phyloP scores from a whole-genome alignment of 2,329 filamentous ascomycete species.

The Colletotrichum coccodes region DNA sequence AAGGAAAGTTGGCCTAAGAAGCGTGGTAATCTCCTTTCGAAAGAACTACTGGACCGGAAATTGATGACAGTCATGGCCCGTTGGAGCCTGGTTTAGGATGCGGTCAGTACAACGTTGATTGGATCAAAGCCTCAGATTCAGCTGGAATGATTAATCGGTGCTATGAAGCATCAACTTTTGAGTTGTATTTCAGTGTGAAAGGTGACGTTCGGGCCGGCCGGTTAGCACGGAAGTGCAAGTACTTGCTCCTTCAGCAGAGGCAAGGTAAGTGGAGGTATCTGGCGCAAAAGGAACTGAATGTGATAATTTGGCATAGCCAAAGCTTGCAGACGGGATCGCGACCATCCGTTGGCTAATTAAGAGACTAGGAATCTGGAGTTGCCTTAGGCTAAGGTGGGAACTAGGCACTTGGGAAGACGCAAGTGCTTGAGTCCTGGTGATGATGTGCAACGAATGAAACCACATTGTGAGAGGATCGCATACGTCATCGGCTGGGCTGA shows the following conservation, averaged over 20 bases:
- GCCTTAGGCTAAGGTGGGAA: not conserved
- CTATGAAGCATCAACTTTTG: not conserved
- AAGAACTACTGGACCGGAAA: not conserved
- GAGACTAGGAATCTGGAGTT: not conserved
- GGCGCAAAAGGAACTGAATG: not conserved
- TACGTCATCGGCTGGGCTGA: constrained; percentile 19
- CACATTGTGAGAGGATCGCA: not conserved
- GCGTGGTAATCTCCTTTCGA: not conserved
- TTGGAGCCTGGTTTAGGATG: not conserved
- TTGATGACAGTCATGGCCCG: not conserved
- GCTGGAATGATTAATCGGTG: not conserved
- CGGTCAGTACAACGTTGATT: not conserved
- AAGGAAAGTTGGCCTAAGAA: not conserved
- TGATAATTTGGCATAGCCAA: not conserved
- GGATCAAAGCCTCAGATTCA: not conserved
- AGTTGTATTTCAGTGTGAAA: not conserved
- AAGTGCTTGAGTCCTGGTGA: not conserved
- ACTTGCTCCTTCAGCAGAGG: not conserved
- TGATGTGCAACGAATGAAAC: not conserved
- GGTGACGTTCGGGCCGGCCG: not conserved
- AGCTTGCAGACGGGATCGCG: not conserved
- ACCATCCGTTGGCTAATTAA: not conserved
- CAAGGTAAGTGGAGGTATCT: not conserved
- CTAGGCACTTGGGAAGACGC: not conserved
- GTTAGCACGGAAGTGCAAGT: not conserved